These are phyloP conservation scores for Rutstroemia sydowiana DNA, from an alignment of 2,329 filamentous ascomycete species.

Conservation along the genomic window DNA sequence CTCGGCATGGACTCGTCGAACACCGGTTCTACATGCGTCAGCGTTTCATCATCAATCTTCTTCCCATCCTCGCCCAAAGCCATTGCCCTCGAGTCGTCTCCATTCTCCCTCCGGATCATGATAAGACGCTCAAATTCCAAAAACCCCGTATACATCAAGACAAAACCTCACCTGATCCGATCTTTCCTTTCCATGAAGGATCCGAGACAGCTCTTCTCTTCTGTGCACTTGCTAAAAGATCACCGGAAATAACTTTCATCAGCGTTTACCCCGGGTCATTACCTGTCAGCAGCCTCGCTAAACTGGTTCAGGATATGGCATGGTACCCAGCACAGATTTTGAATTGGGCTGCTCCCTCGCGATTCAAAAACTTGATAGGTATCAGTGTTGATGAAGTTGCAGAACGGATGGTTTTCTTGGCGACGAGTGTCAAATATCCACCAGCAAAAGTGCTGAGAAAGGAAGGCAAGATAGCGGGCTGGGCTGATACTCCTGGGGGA, in stretches of 20 bases:
- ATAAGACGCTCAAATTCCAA: not conserved
- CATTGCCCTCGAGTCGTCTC: not conserved
- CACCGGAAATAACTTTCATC: not conserved
- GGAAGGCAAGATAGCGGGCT: not conserved
- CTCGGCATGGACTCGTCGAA: not conserved
- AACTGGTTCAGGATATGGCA: not conserved
- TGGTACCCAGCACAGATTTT: not conserved
- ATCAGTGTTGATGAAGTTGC: not conserved
- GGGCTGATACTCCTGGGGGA: not conserved
- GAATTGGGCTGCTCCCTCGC: not conserved
- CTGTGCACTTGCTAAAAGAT: not conserved
- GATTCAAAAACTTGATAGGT: not conserved
- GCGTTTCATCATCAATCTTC: not conserved
- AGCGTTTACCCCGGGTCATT: not conserved
- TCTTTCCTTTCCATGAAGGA: not conserved
- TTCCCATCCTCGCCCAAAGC: not conserved
- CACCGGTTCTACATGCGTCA: not conserved
- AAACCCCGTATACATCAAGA: not conserved
- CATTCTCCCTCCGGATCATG: not conserved
- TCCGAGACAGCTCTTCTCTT: not conserved
- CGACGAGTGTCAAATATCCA: conserved; percentile 1
- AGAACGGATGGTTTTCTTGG: not conserved
- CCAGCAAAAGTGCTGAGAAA: not conserved
- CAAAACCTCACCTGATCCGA: not conserved
- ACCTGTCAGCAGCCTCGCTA: not conserved